Base-by-base conservation (phyloP, 352 stramenopile genomes). In the Phytophthora sansomeana region DNA sequence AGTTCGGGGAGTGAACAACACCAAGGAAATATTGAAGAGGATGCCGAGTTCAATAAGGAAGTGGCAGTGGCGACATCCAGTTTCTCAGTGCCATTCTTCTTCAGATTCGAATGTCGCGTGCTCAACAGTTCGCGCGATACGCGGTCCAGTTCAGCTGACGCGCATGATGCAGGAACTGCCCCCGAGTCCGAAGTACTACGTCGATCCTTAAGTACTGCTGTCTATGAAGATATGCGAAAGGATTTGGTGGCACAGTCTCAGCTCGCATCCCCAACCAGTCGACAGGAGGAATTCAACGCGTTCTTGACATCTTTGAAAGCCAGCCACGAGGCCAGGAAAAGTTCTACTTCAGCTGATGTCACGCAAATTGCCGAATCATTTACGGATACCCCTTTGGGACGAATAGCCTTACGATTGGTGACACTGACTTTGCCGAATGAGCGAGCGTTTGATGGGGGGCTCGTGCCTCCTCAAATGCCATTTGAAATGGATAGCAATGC, bases 81-180 rank as follows among this genome's bases (percentile, higher is more conserved):
- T 30, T 92, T 95, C 54, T 95, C 85, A 11, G 77, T 87, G 7
- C 85, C 89, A 35, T 94, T 95, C 53, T 96, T 96, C 63, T 90
- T 96, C 28, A 86, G 73, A 9, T 95, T 95, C 44, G 89, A 96
- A 57, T 95, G 78, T 35, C 83, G 81, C 21, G 72, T 93, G 50
- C 56, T 93, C 16, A 80, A 59, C 26, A 64, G 51, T 10, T 67
- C 72, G 29, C 69, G 72, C 6, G 68, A 72, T 14, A 67, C 42
- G 36, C 63, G 64, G 8, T 64, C 58, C 10, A 77, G 64, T 47
- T 71, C 58, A 42, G 55, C 46, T 10, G 58, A 77, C 26, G 42
- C 47, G 13, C 53, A 67, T 36, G 32, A 26, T 38, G 13, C 54
- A 29, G 56, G 46, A 57, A 35, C 13, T 41, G 35, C 51, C 1